Evolutionary conservation across 225 moss, liverwort and hornwort species (phyloP).

Genomic region (Straminergon stramineum): DNA sequence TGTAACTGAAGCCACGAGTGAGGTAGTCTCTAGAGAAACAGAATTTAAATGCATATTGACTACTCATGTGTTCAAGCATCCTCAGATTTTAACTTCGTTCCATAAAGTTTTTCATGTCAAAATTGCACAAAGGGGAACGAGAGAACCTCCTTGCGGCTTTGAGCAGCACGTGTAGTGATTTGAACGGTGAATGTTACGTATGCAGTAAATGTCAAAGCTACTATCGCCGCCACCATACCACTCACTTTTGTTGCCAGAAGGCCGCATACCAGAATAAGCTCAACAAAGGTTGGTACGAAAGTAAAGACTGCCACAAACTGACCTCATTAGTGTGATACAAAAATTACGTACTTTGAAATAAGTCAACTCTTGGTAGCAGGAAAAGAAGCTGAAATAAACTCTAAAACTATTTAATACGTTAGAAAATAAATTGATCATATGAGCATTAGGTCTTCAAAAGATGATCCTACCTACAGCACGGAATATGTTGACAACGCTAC

Average conservation of each 20-base stretch:
- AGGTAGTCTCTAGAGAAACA: neutral
- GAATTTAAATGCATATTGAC: neutral
- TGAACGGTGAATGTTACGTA: slow-evolving; percentile 77
- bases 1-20: neutral
- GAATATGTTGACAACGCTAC: slow-evolving; percentile 89
- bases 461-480: slow-evolving; percentile 70
- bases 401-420: neutral
- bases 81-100: neutral
- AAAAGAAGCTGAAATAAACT: neutral
- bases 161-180: slow-evolving; percentile 78
- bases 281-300: slow-evolving; percentile 82
- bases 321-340: neutral
- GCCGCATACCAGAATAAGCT: slow-evolving; percentile 73
- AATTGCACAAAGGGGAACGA: neutral
- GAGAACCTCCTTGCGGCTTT: slow-evolving; percentile 82
- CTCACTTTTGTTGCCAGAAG: slow-evolving; percentile 88
- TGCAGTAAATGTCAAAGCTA: slow-evolving; percentile 67
- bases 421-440: neutral
- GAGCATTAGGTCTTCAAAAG: neutral
- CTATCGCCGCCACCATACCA: slow-evolving; percentile 59
- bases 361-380: neutral
- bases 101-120: neutral
- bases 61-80: neutral
- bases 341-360: neutral
- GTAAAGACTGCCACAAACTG: slow-evolving; percentile 64